Percentiles rank a stretch among this genome's conserved stretches.
These are phyloP conservation scores for Citrus hindsii DNA, from an alignment of 345 rosid genomes.

Conservation along the genomic window DNA sequence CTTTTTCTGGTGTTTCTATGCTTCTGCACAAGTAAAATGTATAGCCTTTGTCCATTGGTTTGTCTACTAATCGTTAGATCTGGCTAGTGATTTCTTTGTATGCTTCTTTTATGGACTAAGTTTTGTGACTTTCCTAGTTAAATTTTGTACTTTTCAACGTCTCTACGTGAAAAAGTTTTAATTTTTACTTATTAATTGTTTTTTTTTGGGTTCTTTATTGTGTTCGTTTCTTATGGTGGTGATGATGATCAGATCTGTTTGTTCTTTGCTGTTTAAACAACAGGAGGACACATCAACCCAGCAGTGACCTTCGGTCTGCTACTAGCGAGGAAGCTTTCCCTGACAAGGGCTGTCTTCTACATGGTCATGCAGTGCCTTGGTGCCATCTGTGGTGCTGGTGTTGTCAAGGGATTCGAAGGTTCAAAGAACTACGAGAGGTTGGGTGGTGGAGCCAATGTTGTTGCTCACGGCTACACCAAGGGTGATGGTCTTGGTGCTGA, in stretches of 20 bases:
- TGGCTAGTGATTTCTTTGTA: neutral
- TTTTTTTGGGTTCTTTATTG: neutral
- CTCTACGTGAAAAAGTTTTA: neutral
- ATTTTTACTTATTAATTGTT: neutral
- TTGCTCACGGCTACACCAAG: conserved; percentile 55
- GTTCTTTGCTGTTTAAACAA: neutral
- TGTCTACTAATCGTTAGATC: neutral
- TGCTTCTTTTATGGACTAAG: neutral
- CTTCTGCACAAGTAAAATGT: neutral
- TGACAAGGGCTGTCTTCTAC: conserved; percentile 61
- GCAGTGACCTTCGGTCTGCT: conserved; percentile 67
- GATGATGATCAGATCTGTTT: conserved; percentile 10
- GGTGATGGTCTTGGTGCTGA: conserved; percentile 77
- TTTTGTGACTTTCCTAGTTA: neutral
- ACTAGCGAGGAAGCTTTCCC: conserved; percentile 66
- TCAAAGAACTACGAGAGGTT: conserved; percentile 13
- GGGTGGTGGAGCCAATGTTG: conserved; percentile 65
- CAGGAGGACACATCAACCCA: conserved; percentile 78
- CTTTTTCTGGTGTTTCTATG: neutral
- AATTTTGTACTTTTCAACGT: neutral
- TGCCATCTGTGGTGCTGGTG: conserved; percentile 75
- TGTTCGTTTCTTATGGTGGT: neutral
- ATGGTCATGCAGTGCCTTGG: conserved; percentile 69
- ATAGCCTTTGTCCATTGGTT: neutral
- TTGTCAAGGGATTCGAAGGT: conserved; percentile 55